phyloP scores from a whole-genome alignment of 2,329 filamentous ascomycete species.

The Pestalotiopsis fici region DNA sequence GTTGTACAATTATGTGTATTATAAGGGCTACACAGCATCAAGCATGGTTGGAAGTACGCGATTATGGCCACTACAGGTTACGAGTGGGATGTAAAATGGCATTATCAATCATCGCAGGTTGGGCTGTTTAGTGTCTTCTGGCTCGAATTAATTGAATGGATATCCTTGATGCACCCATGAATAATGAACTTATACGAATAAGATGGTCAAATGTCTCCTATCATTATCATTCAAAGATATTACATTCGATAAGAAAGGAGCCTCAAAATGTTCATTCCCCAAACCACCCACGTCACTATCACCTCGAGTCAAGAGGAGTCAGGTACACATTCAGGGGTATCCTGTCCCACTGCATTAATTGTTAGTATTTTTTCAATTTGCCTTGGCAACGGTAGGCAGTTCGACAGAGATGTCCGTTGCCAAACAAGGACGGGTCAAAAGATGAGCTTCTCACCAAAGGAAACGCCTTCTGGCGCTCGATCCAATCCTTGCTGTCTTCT shows the following conservation, averaged over 20 bases:
- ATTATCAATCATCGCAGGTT: neutral
- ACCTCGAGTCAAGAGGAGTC: neutral
- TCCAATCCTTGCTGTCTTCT: conserved; percentile 7
- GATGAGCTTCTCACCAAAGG: neutral
- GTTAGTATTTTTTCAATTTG: neutral
- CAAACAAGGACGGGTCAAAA: neutral
- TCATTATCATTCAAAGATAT: no score
- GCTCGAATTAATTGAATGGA: neutral
- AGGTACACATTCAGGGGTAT: conserved; percentile 5
- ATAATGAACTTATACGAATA: no score
- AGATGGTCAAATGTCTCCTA: neutral
- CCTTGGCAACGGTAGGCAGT: neutral
- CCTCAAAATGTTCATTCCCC: no score
- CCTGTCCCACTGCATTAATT: conserved; percentile 2
- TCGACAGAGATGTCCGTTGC: neutral
- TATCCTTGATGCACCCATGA: neutral
- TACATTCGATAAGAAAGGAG: no score
- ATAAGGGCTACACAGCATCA: neutral
- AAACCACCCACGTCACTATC: neutral
- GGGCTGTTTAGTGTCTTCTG: no score
- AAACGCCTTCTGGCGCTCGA: conserved; percentile 4
- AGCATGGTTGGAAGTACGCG: neutral
- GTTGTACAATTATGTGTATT: neutral
- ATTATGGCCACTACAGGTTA: neutral
- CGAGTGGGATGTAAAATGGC: neutral